These are phyloP conservation scores for Umbilicus rupestris DNA, from an alignment of 164 flowering plant species.

Conservation along the genomic window DNA sequence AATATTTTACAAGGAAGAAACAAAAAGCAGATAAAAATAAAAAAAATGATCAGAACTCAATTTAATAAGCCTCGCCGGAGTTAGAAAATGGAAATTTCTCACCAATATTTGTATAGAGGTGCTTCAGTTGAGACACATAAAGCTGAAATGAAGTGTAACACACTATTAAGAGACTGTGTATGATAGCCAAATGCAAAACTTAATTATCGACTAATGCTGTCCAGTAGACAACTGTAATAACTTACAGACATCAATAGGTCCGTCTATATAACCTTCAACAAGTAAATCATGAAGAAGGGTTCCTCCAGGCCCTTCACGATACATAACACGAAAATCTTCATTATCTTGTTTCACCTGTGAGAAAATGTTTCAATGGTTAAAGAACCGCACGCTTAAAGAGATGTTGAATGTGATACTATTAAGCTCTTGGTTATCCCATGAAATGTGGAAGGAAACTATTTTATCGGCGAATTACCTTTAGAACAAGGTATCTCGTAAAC, in stretches of 20 bases:
- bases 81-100: neutral
- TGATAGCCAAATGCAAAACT: neutral
- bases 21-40: neutral
- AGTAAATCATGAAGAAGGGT: conserved; percentile 77
- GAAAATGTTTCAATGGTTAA: neutral
- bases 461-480: too few species aligned
- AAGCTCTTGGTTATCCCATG: too few species aligned
- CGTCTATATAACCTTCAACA: conserved; percentile 86
- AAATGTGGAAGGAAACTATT: too few species aligned
- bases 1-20: neutral
- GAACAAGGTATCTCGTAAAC: too few species aligned
- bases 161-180: neutral
- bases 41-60: neutral
- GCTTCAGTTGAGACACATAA: conserved; percentile 77
- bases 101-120: conserved; percentile 68
- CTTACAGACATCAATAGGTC: conserved; percentile 84
- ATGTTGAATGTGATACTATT: too few species aligned
- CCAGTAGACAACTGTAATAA: conserved; percentile 14
- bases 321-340: conserved; percentile 84
- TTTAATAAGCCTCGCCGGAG: neutral
- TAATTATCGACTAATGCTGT: neutral
- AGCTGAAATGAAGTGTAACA: conserved; percentile 32
- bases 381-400: too few species aligned
- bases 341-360: conserved; percentile 71
- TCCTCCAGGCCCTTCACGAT: conserved; percentile 80